Evolutionary conservation across 1,284 basidiomycete species (phyloP), one percentile per base, ranked within the genome.

Genomic region (Ceratobasidium sp.): DNA sequence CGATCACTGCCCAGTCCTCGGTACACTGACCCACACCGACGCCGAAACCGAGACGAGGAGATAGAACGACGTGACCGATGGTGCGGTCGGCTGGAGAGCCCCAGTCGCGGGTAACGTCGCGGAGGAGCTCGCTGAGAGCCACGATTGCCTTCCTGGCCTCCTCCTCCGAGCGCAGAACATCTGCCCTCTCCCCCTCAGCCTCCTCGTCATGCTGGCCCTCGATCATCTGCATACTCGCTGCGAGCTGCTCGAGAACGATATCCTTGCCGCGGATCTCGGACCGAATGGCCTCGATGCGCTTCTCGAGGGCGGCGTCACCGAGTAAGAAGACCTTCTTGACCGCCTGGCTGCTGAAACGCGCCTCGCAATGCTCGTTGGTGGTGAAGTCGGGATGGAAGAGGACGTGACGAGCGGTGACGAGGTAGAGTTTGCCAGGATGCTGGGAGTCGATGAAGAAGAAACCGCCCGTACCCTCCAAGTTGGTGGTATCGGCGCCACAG

Each of bases 331-430:
- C 47, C 1, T 56, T 68, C 22, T 45, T 27, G 35, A 29, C 29
- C 60, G 6, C 69, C 53, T 68, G n/a, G 38, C 35, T 56, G 54
- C 20, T 32, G 52, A 35, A 5, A 12, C 53, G 25, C 27, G 53
- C 38, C 47, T 69, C 58, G 40, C 53, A 71, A 12, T 34, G 49
- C 1, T 62, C 38, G 38, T 72, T 72, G 6, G 17, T 4, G 17
- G 57, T 52, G 27, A 31, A 15, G 35, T 67, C 49, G 17, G 49
- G 67, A 32, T 22, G 17, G 71, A 72, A 67, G 45, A 72, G 40
- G 45, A 71, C 65, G 35, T 72, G 71, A 29, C 65, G 70, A 56
- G 71, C 65, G 22, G 71, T 72, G 49, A 72, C 50, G 60, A 72
- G 60, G 69, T 43, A 58, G 65, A 71, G 22, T 55, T 60, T 71